A percentile compares a stretch with the other conserved stretches of the same genome.
Evolutionary conservation across 768 basidiomycete species (phyloP).

Genomic region (Fomitopsis serialis): DNA sequence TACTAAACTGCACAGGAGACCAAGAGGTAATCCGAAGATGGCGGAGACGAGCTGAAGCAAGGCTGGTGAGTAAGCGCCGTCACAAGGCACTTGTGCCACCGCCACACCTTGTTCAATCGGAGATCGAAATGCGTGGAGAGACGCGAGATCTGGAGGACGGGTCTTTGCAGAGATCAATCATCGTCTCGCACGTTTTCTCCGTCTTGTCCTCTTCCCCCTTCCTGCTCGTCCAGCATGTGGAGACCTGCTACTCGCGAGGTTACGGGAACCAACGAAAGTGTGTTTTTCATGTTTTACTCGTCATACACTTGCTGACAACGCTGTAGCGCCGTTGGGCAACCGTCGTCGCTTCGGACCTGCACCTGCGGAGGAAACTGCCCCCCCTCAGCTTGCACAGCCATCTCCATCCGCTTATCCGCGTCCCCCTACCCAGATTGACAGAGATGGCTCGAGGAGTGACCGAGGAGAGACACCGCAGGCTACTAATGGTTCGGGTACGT

Average conservation of each 20-base stretch:
- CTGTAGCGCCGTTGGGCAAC: constrained; percentile 69
- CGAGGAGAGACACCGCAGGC: constrained; percentile 63
- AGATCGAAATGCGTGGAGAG: constrained; percentile 2
- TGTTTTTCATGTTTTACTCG: constrained; percentile 20
- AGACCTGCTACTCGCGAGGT: constrained; percentile 85
- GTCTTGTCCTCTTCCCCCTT: constrained; percentile 22
- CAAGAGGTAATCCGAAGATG: neutral
- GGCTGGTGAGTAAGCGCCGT: neutral
- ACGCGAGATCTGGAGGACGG: neutral
- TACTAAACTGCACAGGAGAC: neutral
- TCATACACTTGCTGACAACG: constrained; percentile 12
- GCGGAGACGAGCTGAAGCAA: neutral
- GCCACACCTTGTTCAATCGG: constrained; percentile 7
- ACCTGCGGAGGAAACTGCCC: constrained; percentile 72
- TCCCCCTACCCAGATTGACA: constrained; percentile 44
- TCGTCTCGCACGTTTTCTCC: constrained; percentile 12
- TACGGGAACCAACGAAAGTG: constrained; percentile 90
- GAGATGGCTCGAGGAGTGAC: constrained; percentile 50
- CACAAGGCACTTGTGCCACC: neutral
- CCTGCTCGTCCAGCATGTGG: constrained; percentile 61
- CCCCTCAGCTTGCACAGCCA: constrained; percentile 83
- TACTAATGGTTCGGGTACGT: constrained; percentile 66
- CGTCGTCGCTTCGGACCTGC: constrained; percentile 91
- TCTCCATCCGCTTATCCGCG: constrained; percentile 84
- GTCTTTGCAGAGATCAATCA: constrained; percentile 12